These are phyloP conservation scores for Rhodomyrtus psidioides DNA, from an alignment of 441 rosid species.

Conservation along the genomic window DNA sequence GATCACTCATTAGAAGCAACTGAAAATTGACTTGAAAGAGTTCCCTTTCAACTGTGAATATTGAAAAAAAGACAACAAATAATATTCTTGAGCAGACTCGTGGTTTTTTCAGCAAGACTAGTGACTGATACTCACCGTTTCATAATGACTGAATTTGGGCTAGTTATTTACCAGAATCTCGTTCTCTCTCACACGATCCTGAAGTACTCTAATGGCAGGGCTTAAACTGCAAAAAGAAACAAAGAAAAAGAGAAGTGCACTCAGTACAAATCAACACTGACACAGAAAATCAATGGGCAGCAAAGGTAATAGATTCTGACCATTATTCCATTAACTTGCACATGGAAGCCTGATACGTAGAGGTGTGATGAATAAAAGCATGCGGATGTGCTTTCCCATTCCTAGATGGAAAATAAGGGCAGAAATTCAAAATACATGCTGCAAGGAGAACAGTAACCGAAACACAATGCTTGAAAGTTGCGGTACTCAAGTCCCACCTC, in stretches of 20 bases:
- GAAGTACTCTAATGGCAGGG: slow-evolving; percentile 84
- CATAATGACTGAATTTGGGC: not conserved
- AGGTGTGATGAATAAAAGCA: slow-evolving; percentile 80
- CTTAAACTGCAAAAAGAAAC: slow-evolving; percentile 52
- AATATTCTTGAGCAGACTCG: not conserved
- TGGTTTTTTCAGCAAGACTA: not conserved
- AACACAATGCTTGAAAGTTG: not conserved
- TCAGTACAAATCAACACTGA: not conserved
- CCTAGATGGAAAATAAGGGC: slow-evolving; percentile 22
- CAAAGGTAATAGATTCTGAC: slow-evolving; percentile 29
- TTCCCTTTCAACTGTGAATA: not conserved
- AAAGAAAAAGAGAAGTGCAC: slow-evolving; percentile 6
- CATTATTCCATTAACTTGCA: slow-evolving; percentile 95
- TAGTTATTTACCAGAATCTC: slow-evolving; percentile 59
- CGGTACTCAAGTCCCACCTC: slow-evolving; percentile 30
- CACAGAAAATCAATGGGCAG: not conserved
- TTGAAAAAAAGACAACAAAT: not conserved
- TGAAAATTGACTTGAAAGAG: not conserved
- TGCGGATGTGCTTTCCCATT: slow-evolving; percentile 84
- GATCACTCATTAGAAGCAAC: not conserved
- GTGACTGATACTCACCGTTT: not conserved
- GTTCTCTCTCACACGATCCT: slow-evolving; percentile 79
- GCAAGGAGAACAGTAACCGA: not conserved
- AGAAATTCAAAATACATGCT: slow-evolving; percentile 1
- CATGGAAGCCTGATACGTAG: slow-evolving; percentile 92